Conservation (phyloP, 768 basidiomycete genomes). For the Lactifluus pinguis region DNA sequence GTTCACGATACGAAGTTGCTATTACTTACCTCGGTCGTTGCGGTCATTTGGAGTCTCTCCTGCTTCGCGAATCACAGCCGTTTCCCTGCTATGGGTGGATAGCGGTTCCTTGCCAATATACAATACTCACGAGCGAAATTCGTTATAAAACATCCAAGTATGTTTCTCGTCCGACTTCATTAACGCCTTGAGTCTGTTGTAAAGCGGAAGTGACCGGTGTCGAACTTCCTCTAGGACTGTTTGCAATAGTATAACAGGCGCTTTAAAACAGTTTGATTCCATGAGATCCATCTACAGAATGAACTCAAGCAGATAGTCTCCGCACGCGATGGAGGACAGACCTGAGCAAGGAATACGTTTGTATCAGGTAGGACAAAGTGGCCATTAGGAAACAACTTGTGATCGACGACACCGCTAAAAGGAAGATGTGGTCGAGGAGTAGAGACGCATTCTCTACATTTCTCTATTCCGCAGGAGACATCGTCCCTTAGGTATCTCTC, state of each 20-base stretch:
- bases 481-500: slow-evolving; percentile 93
- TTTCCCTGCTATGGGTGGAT: slow-evolving; percentile 44
- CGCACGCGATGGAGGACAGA: slow-evolving; percentile 20
- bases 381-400: slow-evolving; percentile 50
- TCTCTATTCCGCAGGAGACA: slow-evolving; percentile 74
- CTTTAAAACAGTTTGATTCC: slow-evolving; percentile 61
- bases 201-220: slow-evolving; percentile 85
- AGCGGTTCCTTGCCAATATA: not conserved
- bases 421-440: slow-evolving; percentile 44
- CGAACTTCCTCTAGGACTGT: slow-evolving; percentile 96
- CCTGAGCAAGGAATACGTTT: slow-evolving; percentile 89
- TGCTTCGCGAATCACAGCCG: slow-evolving; percentile 66
- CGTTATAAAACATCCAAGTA: slow-evolving; percentile 84
- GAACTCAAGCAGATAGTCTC: not conserved
- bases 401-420: slow-evolving; percentile 43
- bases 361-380: slow-evolving; percentile 91
- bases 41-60: slow-evolving; percentile 86
- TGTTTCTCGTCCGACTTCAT: slow-evolving; percentile 77
- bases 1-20: not conserved
- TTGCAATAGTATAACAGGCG: slow-evolving; percentile 85
- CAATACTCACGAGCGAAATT: slow-evolving; percentile 62
- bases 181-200: slow-evolving; percentile 84
- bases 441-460: slow-evolving; percentile 53
- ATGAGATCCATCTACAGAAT: slow-evolving; percentile 81
- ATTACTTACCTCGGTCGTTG: slow-evolving; percentile 84